phyloP scores from a whole-genome alignment of 495 filamentous ascomycete species.

The Penicillium simplicissimum region DNA sequence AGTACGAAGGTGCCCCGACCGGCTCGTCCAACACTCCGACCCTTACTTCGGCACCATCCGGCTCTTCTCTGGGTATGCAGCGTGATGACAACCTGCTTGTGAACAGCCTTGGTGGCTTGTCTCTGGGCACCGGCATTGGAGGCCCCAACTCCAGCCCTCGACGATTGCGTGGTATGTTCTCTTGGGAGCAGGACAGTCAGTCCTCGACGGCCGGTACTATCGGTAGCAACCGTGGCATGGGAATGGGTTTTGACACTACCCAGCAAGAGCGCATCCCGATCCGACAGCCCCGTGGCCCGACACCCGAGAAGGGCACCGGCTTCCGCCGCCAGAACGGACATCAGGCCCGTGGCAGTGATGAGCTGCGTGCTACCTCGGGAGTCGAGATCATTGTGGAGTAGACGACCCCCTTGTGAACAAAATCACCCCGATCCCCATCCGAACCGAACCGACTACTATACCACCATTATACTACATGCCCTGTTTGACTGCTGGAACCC shows the following conservation, averaged over 20 bases:
- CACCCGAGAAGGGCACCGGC: constrained; percentile 72
- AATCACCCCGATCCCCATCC: neutral
- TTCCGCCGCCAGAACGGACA: constrained; percentile 83
- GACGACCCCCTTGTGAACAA: constrained; percentile 7
- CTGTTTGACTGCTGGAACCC: constrained; percentile 2
- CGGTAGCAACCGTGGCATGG: constrained; percentile 79
- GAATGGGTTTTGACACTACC: constrained; percentile 62
- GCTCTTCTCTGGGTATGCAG: constrained; percentile 56
- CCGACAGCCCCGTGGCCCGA: constrained; percentile 79
- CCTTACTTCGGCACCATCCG: constrained; percentile 73
- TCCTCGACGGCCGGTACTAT: constrained; percentile 68
- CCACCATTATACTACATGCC: neutral
- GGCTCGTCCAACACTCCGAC: constrained; percentile 70
- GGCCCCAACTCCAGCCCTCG: constrained; percentile 57
- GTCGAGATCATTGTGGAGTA: constrained; percentile 61
- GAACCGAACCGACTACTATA: constrained; percentile 1
- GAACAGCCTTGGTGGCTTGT: constrained; percentile 66
- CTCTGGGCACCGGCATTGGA: constrained; percentile 61
- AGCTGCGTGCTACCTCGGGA: constrained; percentile 59
- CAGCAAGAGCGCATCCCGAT: constrained; percentile 70
- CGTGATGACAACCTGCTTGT: constrained; percentile 67
- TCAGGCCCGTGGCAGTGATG: constrained; percentile 77
- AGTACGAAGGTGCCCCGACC: constrained; percentile 59
- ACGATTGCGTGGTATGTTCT: constrained; percentile 65
- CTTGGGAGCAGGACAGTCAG: constrained; percentile 62